Evolutionary conservation across 805 yeast species (phyloP), one percentile per base, ranked within the genome.

Genomic region (Candida suzukii): DNA sequence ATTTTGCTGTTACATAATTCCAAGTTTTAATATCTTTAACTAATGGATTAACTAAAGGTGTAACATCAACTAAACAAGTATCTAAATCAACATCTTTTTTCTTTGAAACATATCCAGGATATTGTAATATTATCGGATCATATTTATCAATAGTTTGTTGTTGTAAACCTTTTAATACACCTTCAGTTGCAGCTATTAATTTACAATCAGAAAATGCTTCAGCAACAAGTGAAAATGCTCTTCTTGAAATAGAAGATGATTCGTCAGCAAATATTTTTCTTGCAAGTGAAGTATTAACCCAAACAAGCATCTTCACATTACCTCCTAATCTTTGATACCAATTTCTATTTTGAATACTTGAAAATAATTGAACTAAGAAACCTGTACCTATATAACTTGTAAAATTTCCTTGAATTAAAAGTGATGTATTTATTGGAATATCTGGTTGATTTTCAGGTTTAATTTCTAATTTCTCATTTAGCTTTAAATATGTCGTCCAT

Each of bases 321-420:
- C 95, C 73, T 0, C 95, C 73, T 58, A 72, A 83, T 49, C 69
- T 67, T 46, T 79, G 81, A 9, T 86, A 57, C 96, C 95, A 87
- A 53, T 83, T 84, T 38, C 72, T 67, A 54, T 80, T 71, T 0
- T 74, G 79, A 24, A 80, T 64, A 59, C 95, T 83, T 45, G 72
- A 73, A 26, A 83, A 58, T 78, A 88, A 83, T 61, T 87, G 95
- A 42, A 83, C 78, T 21, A 83, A 58, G 16, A 86, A 69, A 39
- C 82, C 78, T 55, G 83, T 93, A 12, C 83, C 84, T 44, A 70
- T 71, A 9, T 65, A 54, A 16, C 51, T 46, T 4, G 51, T 39
- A 25, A 55, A 54, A 37, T 57, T 57, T 13, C 59, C 63, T n/a
- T 54, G 51, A 13, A 63, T 33, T 26, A 64, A 40, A 16, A 63